These are phyloP conservation scores for Solanum lycopersicoides DNA, from an alignment of 257 asterid species.

Conservation along the genomic window DNA sequence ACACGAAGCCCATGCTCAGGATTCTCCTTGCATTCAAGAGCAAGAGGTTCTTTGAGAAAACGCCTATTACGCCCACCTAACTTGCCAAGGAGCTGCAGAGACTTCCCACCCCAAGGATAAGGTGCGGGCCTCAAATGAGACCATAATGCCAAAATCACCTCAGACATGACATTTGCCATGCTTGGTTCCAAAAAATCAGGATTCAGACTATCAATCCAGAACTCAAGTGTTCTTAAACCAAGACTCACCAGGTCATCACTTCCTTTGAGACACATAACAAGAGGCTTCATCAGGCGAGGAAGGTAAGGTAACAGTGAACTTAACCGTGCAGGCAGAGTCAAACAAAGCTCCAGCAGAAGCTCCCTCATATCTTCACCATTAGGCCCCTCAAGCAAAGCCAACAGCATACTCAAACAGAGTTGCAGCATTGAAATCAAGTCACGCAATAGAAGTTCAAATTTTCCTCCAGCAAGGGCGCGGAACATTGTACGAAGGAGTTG, in stretches of 20 bases:
- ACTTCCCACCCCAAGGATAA: slow-evolving; percentile 93
- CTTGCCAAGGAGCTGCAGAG: slow-evolving; percentile 96
- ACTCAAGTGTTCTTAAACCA: slow-evolving; percentile 95
- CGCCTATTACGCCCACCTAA: slow-evolving; percentile 98
- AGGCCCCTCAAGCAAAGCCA: slow-evolving; percentile 97
- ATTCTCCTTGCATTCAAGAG: slow-evolving; percentile 97
- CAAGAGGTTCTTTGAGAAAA: slow-evolving; percentile 94
- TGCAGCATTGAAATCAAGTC: slow-evolving; percentile 82
- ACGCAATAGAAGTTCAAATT: slow-evolving; percentile 85
- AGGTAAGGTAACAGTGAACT: slow-evolving; percentile 92
- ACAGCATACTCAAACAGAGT: slow-evolving; percentile 83
- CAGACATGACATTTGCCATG: slow-evolving; percentile 99
- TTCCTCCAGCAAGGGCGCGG: slow-evolving; percentile 96
- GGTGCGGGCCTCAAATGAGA: slow-evolving; percentile 95
- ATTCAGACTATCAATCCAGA: slow-evolving; percentile 99
- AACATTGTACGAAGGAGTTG: slow-evolving; percentile 97
- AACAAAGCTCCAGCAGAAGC: slow-evolving; percentile 79
- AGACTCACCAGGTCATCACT: slow-evolving; percentile 86
- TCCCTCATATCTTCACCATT: slow-evolving; percentile 89
- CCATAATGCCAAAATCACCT: slow-evolving; percentile 96
- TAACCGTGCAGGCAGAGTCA: slow-evolving; percentile 85
- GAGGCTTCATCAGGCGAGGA: slow-evolving; percentile 96
- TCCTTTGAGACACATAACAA: slow-evolving; percentile 96
- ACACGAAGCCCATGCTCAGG: slow-evolving; percentile 98
- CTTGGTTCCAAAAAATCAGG: slow-evolving; percentile 99